Evolutionary conservation across 2,329 filamentous ascomycete species (phyloP), one percentile per base, ranked within the genome.

Genomic region (Claviceps spartinae): DNA sequence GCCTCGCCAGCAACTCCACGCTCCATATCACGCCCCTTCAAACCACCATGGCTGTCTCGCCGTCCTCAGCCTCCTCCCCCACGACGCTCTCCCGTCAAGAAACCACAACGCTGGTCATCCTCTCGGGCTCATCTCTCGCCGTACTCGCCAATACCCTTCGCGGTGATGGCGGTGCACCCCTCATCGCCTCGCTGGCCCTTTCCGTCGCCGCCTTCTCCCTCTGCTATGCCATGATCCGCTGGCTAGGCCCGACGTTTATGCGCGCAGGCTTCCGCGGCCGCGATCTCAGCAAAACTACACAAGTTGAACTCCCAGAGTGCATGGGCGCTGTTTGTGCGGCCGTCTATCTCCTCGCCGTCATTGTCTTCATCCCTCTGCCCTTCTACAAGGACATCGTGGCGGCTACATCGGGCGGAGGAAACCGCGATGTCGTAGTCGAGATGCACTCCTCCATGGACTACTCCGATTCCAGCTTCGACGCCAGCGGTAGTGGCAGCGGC

Each of bases 301-400:
- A 80, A 58, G 77, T 77, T 54, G 88, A 93, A 67, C 85, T 96
- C 61, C 93, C 93, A 22, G 93, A 98, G 69, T 91, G 87, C 59
- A 96, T 98, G 90, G 93, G 93, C 34, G 88, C 88, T 53, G 79
- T 98, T 26, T 94, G 88, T 64, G 93, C 91, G 8, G 81, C 93
- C 58, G 89, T 97, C 26, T 97, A 97, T 69, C 77, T 98, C 44
- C 76, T 98, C 58, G 79, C 83, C 48, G 77, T 97, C 58, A 94
- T 97, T 59, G 72, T 88, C 56, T 98, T 98, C 67, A 89, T 97
- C 54, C 93, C 93, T 0, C 95, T 96, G 68, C 87, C 90, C 1
- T 97, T 98, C 68, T 97, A 96, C 74, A 95, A 96, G 70, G 91
- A 97, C 65, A 94, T 98, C 58, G 90, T 96, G 26, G 87, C 88